Base-by-base conservation (phyloP, 345 rosid genomes). In the Litchi chinensis region DNA sequence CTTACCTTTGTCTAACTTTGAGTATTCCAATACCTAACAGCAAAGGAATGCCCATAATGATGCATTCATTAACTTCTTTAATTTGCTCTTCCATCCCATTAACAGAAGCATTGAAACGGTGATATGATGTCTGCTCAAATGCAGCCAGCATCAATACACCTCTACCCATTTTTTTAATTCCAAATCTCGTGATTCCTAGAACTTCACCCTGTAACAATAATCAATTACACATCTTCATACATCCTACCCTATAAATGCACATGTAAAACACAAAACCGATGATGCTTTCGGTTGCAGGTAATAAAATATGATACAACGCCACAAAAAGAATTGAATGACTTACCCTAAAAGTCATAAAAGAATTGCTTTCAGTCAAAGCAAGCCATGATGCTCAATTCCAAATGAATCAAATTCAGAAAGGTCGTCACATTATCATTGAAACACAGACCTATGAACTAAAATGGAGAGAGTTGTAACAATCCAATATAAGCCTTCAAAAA, bases 31-130 rank as follows among this genome's bases (percentile, higher is more conserved):
- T 93, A 73, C 99, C 98, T 10, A 92, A 68, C 74, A 76, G 91
- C 91, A 96, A 90, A 9, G 97, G 99, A 57, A 94, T 91, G 75
- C 98, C 99, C 99, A 96, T 96, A 71, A 96, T 92, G 84, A 96
- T 93, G 88, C 98, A 93, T 84, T 96, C 98, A 65, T 87, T 87
- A 40, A 94, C 99, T 77, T 98, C 99, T 83, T 96, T 95, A 79
- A 94, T 90, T 76, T 63, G 88, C 83, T 96, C 98, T 46, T 87
- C 92, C 82, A 83, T 96, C 62, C 97, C 95, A 69, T 82, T 87
- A 43, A 84, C 87, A 64, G 98, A 85, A 73, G 99, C 99, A 80
- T 85, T 82, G 87, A 90, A 94, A 57, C 94, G 91, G 82, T 94
- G 98, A 83, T 94, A 97, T 43, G 91, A 78, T 50, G 97, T 94